A percentile compares a stretch with the other conserved stretches of the same genome.
Evolutionary conservation across 805 yeast species (phyloP).

Genomic region (Saturnispora hagleri): DNA sequence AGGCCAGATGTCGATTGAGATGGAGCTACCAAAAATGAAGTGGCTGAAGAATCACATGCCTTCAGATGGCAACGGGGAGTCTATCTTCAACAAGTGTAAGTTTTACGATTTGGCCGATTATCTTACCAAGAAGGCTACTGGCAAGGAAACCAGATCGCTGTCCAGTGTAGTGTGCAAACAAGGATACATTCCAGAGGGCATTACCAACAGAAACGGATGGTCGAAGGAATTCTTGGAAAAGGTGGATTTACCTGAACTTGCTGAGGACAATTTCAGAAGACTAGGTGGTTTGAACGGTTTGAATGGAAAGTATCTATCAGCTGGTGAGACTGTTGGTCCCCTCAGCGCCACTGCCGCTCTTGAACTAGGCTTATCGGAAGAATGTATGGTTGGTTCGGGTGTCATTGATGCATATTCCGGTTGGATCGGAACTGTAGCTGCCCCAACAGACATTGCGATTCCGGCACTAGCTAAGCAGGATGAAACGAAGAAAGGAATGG

Average conservation of each 20-base stretch:
- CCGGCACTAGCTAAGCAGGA: slow-evolving; percentile 44
- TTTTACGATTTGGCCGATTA: slow-evolving; percentile 91
- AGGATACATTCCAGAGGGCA: slow-evolving; percentile 88
- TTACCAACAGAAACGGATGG: slow-evolving; percentile 92
- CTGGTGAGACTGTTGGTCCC: slow-evolving; percentile 84
- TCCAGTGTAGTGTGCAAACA: slow-evolving; percentile 94
- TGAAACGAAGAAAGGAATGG: slow-evolving; percentile 37
- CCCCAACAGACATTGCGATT: slow-evolving; percentile 55
- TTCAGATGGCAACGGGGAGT: slow-evolving; percentile 26
- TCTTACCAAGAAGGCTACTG: slow-evolving; percentile 86
- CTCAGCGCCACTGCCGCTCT: slow-evolving; percentile 59
- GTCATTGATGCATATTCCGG: slow-evolving; percentile 98
- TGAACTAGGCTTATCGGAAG: slow-evolving; percentile 72
- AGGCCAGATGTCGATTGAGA: slow-evolving; percentile 95
- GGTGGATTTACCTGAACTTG: slow-evolving; percentile 69
- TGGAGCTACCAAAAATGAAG: slow-evolving; percentile 95
- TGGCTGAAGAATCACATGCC: slow-evolving; percentile 90
- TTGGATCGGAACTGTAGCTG: slow-evolving; percentile 98
- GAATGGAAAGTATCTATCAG: slow-evolving; percentile 67
- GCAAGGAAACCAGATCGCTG: slow-evolving; percentile 75
- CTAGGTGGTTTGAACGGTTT: slow-evolving; percentile 77
- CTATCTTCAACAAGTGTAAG: slow-evolving; percentile 46
- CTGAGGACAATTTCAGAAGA: slow-evolving; percentile 63
- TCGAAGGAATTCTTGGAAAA: slow-evolving; percentile 61
- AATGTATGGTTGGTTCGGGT: slow-evolving; percentile 85